Conservation (phyloP, 2,329 filamentous ascomycete species). For the Neonectria sp. region DNA sequence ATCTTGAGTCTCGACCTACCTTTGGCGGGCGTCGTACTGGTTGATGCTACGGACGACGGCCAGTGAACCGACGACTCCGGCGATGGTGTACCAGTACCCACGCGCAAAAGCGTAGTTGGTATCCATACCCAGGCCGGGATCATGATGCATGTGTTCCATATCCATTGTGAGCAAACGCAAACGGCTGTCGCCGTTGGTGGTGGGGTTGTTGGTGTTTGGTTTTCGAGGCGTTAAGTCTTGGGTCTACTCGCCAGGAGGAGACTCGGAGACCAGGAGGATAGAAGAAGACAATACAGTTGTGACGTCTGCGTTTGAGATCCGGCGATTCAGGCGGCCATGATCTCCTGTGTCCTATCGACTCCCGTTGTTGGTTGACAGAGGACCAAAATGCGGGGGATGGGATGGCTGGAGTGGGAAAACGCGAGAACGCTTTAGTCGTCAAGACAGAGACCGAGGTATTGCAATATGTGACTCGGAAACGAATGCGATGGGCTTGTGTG, state of each 20-base stretch:
- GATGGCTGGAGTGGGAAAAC: neutral
- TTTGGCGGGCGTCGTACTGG: constrained; percentile 56
- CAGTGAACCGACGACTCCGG: constrained; percentile 62
- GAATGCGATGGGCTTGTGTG: neutral
- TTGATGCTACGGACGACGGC: constrained; percentile 60
- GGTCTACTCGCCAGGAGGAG: constrained; percentile 19
- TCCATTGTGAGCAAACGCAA: constrained; percentile 48
- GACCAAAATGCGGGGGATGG: neutral
- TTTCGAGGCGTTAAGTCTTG: neutral
- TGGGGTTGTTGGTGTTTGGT: neutral
- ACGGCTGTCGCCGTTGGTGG: neutral
- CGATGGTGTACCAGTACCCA: constrained; percentile 73
- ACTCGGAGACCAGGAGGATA: neutral
- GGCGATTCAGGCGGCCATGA: constrained; percentile 7
- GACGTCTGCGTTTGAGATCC: neutral
- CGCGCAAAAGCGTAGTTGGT: constrained; percentile 67
- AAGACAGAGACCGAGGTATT: neutral
- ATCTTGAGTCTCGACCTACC: constrained; percentile 50
- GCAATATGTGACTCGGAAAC: neutral
- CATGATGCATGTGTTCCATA: constrained; percentile 49
- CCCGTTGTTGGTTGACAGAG: neutral
- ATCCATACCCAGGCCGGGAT: constrained; percentile 54
- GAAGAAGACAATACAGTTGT: neutral
- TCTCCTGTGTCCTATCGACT: neutral
- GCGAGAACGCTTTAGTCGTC: neutral